Evolutionary conservation across 192 early-diverging fungal genomes (phyloP).

Genomic region (Rhizophagus prolifer): DNA sequence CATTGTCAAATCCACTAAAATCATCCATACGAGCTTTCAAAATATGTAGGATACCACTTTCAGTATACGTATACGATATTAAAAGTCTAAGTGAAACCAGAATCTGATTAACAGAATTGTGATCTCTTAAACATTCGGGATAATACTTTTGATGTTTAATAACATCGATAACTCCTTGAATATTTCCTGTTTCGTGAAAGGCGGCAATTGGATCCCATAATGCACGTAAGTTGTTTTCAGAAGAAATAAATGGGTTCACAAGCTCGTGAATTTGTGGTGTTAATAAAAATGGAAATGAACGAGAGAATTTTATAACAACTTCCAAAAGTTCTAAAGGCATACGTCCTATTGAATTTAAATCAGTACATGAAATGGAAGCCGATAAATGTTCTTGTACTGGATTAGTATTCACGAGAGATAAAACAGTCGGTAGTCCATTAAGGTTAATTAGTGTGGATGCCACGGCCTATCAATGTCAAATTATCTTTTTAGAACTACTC

Average conservation of each 20-base stretch:
- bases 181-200: slow-evolving; percentile 25
- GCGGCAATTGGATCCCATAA: slow-evolving; percentile 28
- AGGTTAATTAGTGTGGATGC: slow-evolving; percentile 32
- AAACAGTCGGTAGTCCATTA: slow-evolving; percentile 24
- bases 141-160: slow-evolving; percentile 34
- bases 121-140: slow-evolving; percentile 33
- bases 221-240: slow-evolving; percentile 22
- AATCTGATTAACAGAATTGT: slow-evolving; percentile 25
- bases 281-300: slow-evolving; percentile 17
- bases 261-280: slow-evolving; percentile 15
- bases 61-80: slow-evolving; percentile 28
- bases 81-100: slow-evolving; percentile 24
- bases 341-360: neutral
- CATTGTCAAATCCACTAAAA: slow-evolving; percentile 32
- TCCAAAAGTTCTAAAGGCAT: slow-evolving; percentile 30
- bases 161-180: slow-evolving; percentile 30
- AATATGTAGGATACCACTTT: slow-evolving; percentile 28
- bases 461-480: slow-evolving; percentile 29
- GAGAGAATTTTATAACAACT: slow-evolving; percentile 27
- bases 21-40: slow-evolving; percentile 30
- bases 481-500: neutral
- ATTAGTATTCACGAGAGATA: slow-evolving; percentile 22
- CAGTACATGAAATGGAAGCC: neutral
- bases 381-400: neutral
- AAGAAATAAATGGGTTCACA: neutral